Evolutionary conservation across 2,329 filamentous ascomycete genomes (phyloP), one percentile per base, ranked within the genome.

Genomic region (Paecilomyces formosus): DNA sequence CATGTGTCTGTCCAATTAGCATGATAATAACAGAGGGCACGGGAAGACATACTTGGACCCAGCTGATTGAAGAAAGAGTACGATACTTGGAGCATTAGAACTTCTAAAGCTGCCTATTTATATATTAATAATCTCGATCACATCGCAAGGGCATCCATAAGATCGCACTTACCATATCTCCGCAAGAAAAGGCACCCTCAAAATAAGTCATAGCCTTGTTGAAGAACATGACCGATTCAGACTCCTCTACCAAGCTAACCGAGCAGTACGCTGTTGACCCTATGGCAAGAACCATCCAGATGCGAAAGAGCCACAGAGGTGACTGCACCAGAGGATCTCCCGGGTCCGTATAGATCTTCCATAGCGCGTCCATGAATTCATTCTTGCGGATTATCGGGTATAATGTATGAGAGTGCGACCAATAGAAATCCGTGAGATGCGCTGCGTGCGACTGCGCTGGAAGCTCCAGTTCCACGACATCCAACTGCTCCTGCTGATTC

Each of bases 281-380:
- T 28, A 80, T 80, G 4, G 78, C 78, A 2, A 80, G 65, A 1
- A 80, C 72, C 75, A 80, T 80, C 78, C 78, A 80, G n/a, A 80
- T 70, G 21, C 73, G 68, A 58, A 78, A 79, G 6, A 73, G 60
- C 55, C 66, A 70, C 1, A 75, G 62, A 1, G 75, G 70, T 0
- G 72, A 70, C 39, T 74, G 69, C 2, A 64, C 62, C 5, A 66
- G 53, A 2, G 66, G 64, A 26, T 68, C 67, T 9, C 67, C 58
- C 0, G 73, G 70, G 28, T 73, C 66, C 0, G 63, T 62, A 21
- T 69, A 70, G 51, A 74, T 65, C 18, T 58, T 62, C 52, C 65
- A 63, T 1, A 79, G 63, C 1, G 70, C 70, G 0, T 64, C 53
- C 45, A 68, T 64, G n/a, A 79, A 69, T 52, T 77, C 72, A 3